Percentiles rank a stretch among this genome's conserved stretches.
Conservation (phyloP, 2,329 filamentous ascomycete genomes). For the Alternaria arborescens region DNA sequence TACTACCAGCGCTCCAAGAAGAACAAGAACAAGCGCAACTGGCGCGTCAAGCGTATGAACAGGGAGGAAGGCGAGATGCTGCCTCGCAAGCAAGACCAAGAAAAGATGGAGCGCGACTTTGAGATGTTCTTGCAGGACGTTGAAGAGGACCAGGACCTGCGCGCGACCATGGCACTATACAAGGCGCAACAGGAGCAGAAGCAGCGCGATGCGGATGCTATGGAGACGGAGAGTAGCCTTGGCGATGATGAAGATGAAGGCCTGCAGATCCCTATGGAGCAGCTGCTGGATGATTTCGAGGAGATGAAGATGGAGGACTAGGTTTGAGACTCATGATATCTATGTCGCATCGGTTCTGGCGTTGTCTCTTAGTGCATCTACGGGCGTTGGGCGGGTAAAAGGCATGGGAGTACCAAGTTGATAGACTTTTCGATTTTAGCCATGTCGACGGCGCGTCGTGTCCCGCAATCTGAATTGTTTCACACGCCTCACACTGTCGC, state of each 20-base stretch:
- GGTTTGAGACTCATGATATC: background rate
- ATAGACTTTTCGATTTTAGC: background rate
- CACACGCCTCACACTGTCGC: background rate
- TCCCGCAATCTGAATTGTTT: background rate
- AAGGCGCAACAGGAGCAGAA: slow-evolving; percentile 68
- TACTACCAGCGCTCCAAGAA: slow-evolving; percentile 87
- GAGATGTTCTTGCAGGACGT: slow-evolving; percentile 97
- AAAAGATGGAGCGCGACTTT: slow-evolving; percentile 89
- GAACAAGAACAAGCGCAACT: slow-evolving; percentile 72
- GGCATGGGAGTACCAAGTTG: background rate
- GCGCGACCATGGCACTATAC: slow-evolving; percentile 85
- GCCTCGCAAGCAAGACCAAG: slow-evolving; percentile 86
- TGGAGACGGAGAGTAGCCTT: slow-evolving; percentile 70
- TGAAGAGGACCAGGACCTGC: slow-evolving; percentile 90
- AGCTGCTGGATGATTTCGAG: slow-evolving; percentile 88
- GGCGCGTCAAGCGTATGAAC: slow-evolving; percentile 93
- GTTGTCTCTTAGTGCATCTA: slow-evolving; percentile 15
- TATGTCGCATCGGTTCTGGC: slow-evolving; percentile 2
- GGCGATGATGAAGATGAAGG: slow-evolving; percentile 65
- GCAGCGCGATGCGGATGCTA: slow-evolving; percentile 68
- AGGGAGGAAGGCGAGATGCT: slow-evolving; percentile 88
- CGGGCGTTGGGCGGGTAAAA: slow-evolving; percentile 12
- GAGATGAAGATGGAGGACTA: slow-evolving; percentile 75
- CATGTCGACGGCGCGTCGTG: background rate
- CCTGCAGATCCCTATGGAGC: slow-evolving; percentile 59